Evolutionary conservation across 106 monocot species (phyloP).

Genomic region (Dioscorea dumetorum): DNA sequence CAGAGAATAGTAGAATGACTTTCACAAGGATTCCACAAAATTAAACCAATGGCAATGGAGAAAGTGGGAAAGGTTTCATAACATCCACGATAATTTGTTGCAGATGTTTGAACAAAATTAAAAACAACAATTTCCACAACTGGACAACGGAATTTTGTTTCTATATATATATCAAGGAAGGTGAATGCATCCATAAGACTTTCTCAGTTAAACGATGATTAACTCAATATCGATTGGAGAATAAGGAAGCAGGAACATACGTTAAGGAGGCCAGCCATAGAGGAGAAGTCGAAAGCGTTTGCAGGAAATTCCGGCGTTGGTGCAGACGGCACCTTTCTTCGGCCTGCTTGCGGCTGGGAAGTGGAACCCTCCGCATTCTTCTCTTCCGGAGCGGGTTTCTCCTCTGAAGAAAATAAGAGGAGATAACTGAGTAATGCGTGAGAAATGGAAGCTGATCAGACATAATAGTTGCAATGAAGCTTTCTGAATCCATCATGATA

Average conservation of each 20-base stretch:
- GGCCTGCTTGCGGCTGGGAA: not conserved
- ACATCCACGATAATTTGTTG: not conserved
- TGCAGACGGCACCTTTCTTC: constrained; percentile 1
- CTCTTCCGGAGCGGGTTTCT: not conserved
- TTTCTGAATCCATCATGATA: no score
- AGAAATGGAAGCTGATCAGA: no score
- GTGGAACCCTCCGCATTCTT: not conserved
- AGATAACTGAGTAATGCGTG: no score
- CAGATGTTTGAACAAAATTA: not conserved
- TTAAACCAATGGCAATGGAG: not conserved
- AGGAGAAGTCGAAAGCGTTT: constrained; percentile 28
- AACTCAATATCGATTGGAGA: not conserved
- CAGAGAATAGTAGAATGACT: not conserved
- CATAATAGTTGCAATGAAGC: no score
- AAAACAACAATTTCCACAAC: not conserved
- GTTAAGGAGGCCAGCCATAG: constrained; percentile 35
- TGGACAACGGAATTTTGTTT: no score
- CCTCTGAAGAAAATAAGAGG: constrained; percentile 1
- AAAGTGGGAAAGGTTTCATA: not conserved
- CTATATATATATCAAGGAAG: not conserved
- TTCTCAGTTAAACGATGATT: not conserved
- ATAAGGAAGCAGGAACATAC: constrained; percentile 16
- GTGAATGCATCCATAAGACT: not conserved
- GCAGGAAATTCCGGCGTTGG: constrained; percentile 8
- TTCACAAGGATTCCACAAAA: not conserved